Evolutionary conservation across 192 early-diverging fungal species (phyloP), one percentile per base, ranked within the genome.

Genomic region (Chytriomyces sp.): DNA sequence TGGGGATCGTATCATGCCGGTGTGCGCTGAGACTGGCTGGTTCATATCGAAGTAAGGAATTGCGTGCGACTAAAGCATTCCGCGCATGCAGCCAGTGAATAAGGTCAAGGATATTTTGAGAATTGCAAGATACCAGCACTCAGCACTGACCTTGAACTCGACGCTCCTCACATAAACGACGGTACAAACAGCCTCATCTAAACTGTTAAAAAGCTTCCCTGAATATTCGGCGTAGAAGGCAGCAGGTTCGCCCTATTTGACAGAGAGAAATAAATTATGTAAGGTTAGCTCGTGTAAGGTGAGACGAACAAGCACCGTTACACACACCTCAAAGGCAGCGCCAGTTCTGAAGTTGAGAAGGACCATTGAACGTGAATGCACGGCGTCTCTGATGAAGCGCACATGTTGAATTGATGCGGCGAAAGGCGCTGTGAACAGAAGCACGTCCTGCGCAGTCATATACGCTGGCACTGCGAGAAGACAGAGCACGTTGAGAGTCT

Each of bases 291-390:
- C 35, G 35, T 1, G 35, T 35, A 2, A 35, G 3, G 35, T 35
- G 35, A 35, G 35, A 35, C 4, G 35, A 35, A 35, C 35, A 35
- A 35, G 28, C 35, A 35, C 35, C 35, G 35, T 35, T 35, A 35
- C 35, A 35, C 35, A 35, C 35, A 35, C 35, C 11, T 73, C 60
- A 46, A 59, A 73, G 7, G 85, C 77, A 18, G 83, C 72, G 2
- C 66, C 61, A 50, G 86, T 78, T 57, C 92, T 80, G 82, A 99
- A 95, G 81, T 92, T 87, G 77, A 98, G 81, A 11, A 98, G 71
- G 1, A 96, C 92, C 87, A 97, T 92, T 78, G 94, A 96, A 62
- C 93, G 91, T 78, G 94, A 96, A 16, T 94, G 94, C 1, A 91
- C 84, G 64, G 86, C 77, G 82, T 99, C 96, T 45, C 94, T 70